phyloP scores from a whole-genome alignment of 1,139 yeast species.

The Geotrichum aggregatum region DNA sequence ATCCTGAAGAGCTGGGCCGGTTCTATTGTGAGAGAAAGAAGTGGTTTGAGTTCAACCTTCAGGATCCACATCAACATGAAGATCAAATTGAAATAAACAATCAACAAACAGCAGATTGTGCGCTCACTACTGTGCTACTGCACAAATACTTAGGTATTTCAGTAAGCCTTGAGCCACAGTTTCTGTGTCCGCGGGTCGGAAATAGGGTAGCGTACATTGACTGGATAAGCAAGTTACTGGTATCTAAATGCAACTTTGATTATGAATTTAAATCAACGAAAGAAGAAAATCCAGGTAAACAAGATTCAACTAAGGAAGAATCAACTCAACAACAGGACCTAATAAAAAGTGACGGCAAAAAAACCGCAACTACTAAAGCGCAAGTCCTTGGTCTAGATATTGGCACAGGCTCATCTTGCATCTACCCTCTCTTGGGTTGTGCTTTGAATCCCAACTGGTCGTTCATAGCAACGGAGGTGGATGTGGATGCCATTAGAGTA shows the following conservation, averaged over 20 bases:
- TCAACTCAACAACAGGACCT: too few relatives aligned
- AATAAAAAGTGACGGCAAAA: slow-evolving; percentile 7
- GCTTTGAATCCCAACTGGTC: slow-evolving; percentile 27
- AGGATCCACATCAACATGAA: background rate
- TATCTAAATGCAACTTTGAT: too few relatives aligned
- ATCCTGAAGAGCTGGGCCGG: background rate
- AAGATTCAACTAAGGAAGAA: too few relatives aligned
- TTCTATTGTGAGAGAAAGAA: background rate
- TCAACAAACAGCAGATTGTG: slow-evolving; percentile 6
- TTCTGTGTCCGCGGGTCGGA: slow-evolving; percentile 31
- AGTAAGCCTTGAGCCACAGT: slow-evolving; percentile 24
- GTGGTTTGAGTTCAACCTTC: background rate
- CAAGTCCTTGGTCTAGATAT: slow-evolving; percentile 27
- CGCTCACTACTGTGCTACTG: slow-evolving; percentile 25
- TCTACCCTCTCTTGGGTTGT: slow-evolving; percentile 42
- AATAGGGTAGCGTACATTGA: slow-evolving; percentile 31
- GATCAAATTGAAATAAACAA: background rate
- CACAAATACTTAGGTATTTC: slow-evolving; percentile 25
- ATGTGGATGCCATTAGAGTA: slow-evolving; percentile 31
- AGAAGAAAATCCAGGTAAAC: too few relatives aligned
- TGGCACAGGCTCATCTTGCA: slow-evolving; percentile 45
- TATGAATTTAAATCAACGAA: too few relatives aligned
- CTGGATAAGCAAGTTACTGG: slow-evolving; percentile 27
- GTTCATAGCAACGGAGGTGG: slow-evolving; percentile 43
- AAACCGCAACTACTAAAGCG: too few relatives aligned